Evolutionary conservation across 1,284 basidiomycete genomes (phyloP).

Genomic region (Marasmius sp.): DNA sequence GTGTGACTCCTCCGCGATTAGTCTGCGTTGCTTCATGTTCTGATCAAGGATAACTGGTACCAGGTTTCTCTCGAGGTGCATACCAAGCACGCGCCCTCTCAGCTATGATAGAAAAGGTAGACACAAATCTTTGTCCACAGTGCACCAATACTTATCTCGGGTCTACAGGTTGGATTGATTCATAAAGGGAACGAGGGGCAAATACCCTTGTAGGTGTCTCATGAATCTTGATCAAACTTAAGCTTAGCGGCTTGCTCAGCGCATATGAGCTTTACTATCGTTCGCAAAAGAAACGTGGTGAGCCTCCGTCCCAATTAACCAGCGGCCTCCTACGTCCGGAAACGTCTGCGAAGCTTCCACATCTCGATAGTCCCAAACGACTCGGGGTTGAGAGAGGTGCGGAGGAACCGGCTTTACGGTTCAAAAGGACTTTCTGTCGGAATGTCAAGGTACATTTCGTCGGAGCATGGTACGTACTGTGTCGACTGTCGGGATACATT

Average conservation of each 20-base stretch:
- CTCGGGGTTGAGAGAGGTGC: conserved; percentile 27
- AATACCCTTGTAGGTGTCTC: conserved; percentile 32
- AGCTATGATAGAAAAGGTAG: conserved; percentile 31
- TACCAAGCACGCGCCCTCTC: conserved; percentile 31
- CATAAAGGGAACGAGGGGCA: conserved; percentile 32
- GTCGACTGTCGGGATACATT: background rate
- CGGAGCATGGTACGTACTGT: conserved; percentile 30
- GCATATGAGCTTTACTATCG: conserved; percentile 30
- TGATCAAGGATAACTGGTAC: background rate
- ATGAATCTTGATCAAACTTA: no score
- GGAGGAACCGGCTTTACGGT: conserved; percentile 5
- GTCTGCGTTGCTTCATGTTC: background rate
- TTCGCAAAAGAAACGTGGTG: background rate
- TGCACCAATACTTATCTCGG: background rate
- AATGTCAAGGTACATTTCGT: conserved; percentile 34
- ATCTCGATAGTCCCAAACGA: conserved; percentile 31
- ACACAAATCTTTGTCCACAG: background rate
- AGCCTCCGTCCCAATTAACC: background rate
- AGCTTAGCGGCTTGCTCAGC: conserved; percentile 13
- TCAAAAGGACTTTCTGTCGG: conserved; percentile 27
- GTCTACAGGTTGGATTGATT: conserved; percentile 31
- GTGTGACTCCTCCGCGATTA: conserved; percentile 15
- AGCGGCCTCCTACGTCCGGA: conserved; percentile 8
- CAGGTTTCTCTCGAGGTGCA: conserved; percentile 37
- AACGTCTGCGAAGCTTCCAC: background rate